Evolutionary conservation across 1,284 basidiomycete genomes (phyloP).

Genomic region (Tremellales sp.): DNA sequence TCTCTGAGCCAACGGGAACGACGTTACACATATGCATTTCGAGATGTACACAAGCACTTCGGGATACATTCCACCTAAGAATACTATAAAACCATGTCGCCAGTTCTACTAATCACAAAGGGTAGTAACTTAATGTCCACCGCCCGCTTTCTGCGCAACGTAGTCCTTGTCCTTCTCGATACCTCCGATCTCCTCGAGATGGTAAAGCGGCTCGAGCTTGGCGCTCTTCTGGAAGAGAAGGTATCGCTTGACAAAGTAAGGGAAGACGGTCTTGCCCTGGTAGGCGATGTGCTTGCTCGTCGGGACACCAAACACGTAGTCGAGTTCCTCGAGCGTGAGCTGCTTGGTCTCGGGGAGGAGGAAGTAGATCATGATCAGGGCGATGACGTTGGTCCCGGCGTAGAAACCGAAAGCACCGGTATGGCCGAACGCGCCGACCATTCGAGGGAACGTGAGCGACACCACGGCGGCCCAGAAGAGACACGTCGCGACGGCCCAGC

Average conservation of each 20-base stretch:
- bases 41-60: no score
- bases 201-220: conserved; percentile 18
- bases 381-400: conserved; percentile 28
- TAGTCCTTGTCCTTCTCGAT: conserved; percentile 26
- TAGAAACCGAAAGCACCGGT: conserved; percentile 61
- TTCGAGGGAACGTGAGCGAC: conserved; percentile 56
- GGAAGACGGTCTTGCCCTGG: conserved; percentile 22
- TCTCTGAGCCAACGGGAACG: no score
- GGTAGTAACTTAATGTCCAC: conserved; percentile 12
- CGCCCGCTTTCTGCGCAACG: conserved; percentile 15
- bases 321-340: conserved; percentile 39
- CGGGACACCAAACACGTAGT: conserved; percentile 39
- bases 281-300: conserved; percentile 26
- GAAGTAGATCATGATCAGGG: conserved; percentile 33
- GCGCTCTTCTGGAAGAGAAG: neutral
- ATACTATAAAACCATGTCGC: no score
- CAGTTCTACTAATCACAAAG: no score
- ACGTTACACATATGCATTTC: no score
- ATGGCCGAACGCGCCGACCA: conserved; percentile 60
- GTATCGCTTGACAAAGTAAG: conserved; percentile 21
- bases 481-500: conserved; percentile 49
- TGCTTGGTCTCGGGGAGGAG: conserved; percentile 34
- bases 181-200: conserved; percentile 24
- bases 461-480: conserved; percentile 31
- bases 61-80: no score